Evolutionary conservation across 1,284 basidiomycete species (phyloP).

Genomic region (Somion occarium): DNA sequence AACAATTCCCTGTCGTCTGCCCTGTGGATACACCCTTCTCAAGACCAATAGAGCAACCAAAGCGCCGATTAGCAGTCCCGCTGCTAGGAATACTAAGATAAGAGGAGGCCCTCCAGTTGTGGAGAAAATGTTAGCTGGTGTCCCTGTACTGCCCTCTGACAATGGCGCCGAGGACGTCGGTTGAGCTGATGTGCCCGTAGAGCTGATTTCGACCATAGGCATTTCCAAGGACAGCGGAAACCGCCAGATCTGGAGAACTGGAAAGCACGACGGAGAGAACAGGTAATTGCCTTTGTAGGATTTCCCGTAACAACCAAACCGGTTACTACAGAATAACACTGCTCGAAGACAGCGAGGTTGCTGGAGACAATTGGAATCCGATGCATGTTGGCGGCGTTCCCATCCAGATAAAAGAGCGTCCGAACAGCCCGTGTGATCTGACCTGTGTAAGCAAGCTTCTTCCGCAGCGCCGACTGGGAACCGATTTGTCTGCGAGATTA

Average conservation of each 20-base stretch:
- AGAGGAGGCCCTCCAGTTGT: conserved; percentile 23
- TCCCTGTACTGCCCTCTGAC: neutral
- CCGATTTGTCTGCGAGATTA: too few species aligned
- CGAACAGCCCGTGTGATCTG: neutral
- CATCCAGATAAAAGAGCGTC: neutral
- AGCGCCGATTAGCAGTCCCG: conserved; percentile 22
- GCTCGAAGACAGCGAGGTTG: too few species aligned
- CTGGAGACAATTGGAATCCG: neutral
- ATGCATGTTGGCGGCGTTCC: neutral
- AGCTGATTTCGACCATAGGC: too few species aligned
- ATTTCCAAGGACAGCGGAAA: too few species aligned
- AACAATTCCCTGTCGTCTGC: neutral
- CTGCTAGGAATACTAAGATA: conserved; percentile 27
- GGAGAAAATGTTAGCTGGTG: conserved; percentile 3
- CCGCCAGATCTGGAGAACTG: too few species aligned
- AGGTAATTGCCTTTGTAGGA: too few species aligned
- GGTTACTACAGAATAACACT: too few species aligned
- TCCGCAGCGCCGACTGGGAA: neutral
- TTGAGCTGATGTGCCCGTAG: too few species aligned
- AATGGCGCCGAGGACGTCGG: neutral
- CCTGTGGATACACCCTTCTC: conserved; percentile 4
- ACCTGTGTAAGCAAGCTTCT: conserved; percentile 1
- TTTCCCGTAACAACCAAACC: too few species aligned
- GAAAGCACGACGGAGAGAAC: too few species aligned
- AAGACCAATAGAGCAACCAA: conserved; percentile 16